Evolutionary conservation across 2,329 filamentous ascomycete genomes (phyloP).

Genomic region (Botryotinia globosa): DNA sequence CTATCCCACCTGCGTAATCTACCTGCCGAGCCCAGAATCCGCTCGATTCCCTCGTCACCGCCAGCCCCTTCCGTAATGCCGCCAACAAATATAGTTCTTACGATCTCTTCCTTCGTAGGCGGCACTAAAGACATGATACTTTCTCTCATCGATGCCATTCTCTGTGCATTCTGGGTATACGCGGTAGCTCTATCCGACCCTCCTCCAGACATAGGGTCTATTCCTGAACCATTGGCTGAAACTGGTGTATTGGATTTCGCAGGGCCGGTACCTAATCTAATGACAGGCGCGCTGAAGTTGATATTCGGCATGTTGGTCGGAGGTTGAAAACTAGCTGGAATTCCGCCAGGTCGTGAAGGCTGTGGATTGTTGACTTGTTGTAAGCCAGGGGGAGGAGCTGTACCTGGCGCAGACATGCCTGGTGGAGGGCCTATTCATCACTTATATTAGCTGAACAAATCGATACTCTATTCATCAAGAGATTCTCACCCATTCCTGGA

Average conservation of each 20-base stretch:
- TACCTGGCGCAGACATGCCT: constrained; percentile 80
- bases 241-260: constrained; percentile 53
- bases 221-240: constrained; percentile 43
- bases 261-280: constrained; percentile 79
- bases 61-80: constrained; percentile 77
- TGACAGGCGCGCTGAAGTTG: constrained; percentile 96
- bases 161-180: constrained; percentile 54
- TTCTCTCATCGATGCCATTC: constrained; percentile 64
- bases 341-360: constrained; percentile 74
- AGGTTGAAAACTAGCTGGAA: constrained; percentile 81
- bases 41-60: constrained; percentile 75
- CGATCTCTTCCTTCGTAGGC: constrained; percentile 84
- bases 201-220: constrained; percentile 40
- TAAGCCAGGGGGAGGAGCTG: constrained; percentile 73
- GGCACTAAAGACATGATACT: constrained; percentile 70
- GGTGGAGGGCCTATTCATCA: constrained; percentile 63
- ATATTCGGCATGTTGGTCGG: constrained; percentile 93
- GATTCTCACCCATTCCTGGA: constrained; percentile 72
- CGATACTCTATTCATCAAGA: neutral
- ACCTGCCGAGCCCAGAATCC: constrained; percentile 73
- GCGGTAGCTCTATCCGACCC: constrained; percentile 26
- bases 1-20: constrained; percentile 82
- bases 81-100: constrained; percentile 86
- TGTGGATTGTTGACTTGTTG: constrained; percentile 71
- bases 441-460: constrained; percentile 28